Evolutionary conservation across 2,329 filamentous ascomycete genomes (phyloP), one percentile per base, ranked within the genome.

Genomic region (Fusarium sp.): DNA sequence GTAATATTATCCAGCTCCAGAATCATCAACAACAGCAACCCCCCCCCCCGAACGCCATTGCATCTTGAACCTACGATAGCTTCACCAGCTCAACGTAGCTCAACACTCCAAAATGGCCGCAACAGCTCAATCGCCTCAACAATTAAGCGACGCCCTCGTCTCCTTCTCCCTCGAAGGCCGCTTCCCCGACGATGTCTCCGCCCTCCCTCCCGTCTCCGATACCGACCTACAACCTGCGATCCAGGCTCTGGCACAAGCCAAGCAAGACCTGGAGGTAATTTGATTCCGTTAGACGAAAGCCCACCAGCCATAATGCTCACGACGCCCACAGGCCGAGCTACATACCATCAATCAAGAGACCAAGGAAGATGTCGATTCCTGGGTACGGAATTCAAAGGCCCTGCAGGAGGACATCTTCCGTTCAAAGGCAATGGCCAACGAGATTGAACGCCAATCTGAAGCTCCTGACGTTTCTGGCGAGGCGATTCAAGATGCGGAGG

Each of bases 331-430:
- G 76, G 52, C 83, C 58, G 88, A 96, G 69, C 90, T 98, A 56
- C 89, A 88, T 64, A 76, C 80, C 22, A 86, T 95, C 61, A 96
- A 93, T 76, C 85, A 88, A 72, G 88, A 92, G 65, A 90, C 88
- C 15, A 90, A 89, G 53, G 85, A 88, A 35, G 90, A 96, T 70
- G 90, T 97, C 46, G 90, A 92, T 72, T 85, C 88, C 47, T 98
- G 94, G 94, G 91, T 96, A 53, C 79, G 83, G 47, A 92, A 95
- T 75, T 92, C 93, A 43, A 92, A 92, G 76, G 87, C 89, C 48
- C 85, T 97, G 7, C 92, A 96, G 74, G 85, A 89, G 61, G 94
- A 97, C 72, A 94, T 97, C 65, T 87, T 91, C 70, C 85, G 87
- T 42, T 94, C 92, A 24, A 89, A 92, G 70, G 84, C 86, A 13